These are phyloP conservation scores for Kentomonas sorsogonicus DNA, from an alignment of 208 protist genomes.

Conservation along the genomic window DNA sequence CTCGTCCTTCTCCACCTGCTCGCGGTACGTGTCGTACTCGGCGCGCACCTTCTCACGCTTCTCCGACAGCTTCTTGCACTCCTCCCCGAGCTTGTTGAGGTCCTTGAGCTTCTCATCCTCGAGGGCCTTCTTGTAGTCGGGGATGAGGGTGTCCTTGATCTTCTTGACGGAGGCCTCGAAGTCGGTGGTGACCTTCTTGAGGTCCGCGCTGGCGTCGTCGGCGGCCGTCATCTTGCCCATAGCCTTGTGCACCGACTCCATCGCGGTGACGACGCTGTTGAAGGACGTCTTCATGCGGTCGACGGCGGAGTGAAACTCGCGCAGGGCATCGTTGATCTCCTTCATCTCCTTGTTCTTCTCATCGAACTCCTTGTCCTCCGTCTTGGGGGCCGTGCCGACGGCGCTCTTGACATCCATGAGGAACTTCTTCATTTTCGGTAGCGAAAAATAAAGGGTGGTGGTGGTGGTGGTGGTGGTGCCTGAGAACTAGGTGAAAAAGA, in stretches of 20 bases:
- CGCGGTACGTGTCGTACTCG: constrained; percentile 1
- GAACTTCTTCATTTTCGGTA: constrained; percentile 15
- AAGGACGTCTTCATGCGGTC: too few relatives aligned
- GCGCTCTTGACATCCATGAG: constrained; percentile 8
- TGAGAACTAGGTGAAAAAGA: too few relatives aligned
- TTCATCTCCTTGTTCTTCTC: not conserved
- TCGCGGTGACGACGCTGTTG: not conserved
- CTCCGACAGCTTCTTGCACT: not conserved
- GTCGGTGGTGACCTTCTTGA: not conserved
- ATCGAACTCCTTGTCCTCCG: not conserved
- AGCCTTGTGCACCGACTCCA: constrained; percentile 1
- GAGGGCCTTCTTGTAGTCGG: not conserved
- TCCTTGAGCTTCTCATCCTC: not conserved
- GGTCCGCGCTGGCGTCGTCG: not conserved
- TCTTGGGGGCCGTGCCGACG: constrained; percentile 1
- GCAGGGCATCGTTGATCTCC: constrained; percentile 7
- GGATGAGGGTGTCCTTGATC: not conserved
- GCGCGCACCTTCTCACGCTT: not conserved
- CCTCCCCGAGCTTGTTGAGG: not conserved
- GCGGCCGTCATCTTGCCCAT: not conserved
- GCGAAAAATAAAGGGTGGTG: too few relatives aligned
- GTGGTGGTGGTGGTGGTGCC: too few relatives aligned
- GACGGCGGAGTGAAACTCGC: constrained; percentile 5
- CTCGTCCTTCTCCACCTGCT: constrained; percentile 2
- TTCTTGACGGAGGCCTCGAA: not conserved